Evolutionary conservation across 495 filamentous ascomycete species (phyloP), one percentile per base, ranked within the genome.

Genomic region (Xylaria nigripes): DNA sequence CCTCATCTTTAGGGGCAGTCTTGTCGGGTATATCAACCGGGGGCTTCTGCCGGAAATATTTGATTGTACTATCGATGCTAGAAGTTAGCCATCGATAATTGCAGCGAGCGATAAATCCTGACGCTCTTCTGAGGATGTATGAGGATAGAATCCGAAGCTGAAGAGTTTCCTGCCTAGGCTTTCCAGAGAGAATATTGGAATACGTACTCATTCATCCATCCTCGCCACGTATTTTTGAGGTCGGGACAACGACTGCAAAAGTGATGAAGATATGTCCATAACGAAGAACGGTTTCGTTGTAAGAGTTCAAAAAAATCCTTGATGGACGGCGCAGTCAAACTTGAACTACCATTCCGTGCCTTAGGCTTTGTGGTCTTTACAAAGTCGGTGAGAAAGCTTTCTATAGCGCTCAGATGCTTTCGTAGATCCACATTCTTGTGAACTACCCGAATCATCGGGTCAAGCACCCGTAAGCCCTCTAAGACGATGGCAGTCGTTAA

Each of bases 361-460:
- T 68, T 71, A 0, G 61, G 61, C 51, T 70, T 74, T 50, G 62
- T 70, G 18, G 70, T 65, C 30, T 59, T 54, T 64, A 87, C 79
- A 46, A 86, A 73, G 47, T 86, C 83, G 5, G 68, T 71, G 2
- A 86, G 51, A 60, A 87, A 86, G 48, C 56, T 65, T 60, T 86
- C 76, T 0, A 74, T 61, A 22, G 84, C 79, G 24, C 67, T 69
- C 0, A 86, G 56, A 27, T 83, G 81, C 19, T 72, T 78, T 32
- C 76, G 76, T 23, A 87, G 72, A 54, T 87, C 82, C 7, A 85
- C 74, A 4, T 78, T 76, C 45, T 85, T 77, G 51, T 87, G 84
- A 12, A 85, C 65, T 6, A 65, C 62, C 4, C 84, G 74, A 34
- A 87, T 86, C 48, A 86, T 77, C 3, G 79, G 81, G n/a, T 86